phyloP scores from a whole-genome alignment of 805 yeast genomes.

The Nakazawaea ishiwadae region DNA sequence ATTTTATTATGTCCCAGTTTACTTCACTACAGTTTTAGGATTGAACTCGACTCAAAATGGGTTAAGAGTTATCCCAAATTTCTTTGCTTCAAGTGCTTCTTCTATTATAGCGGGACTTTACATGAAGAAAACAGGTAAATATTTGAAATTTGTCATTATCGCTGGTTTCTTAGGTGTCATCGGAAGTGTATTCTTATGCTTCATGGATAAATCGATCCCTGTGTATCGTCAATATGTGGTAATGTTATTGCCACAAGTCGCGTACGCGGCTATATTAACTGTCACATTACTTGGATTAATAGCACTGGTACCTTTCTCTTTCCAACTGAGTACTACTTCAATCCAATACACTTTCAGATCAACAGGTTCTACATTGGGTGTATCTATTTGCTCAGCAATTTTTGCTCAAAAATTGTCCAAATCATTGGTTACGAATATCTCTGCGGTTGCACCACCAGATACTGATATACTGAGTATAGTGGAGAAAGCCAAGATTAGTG shows the following conservation, averaged over 20 bases:
- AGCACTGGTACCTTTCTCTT: conserved; percentile 62
- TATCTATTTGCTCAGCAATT: conserved; percentile 43
- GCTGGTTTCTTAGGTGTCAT: conserved; percentile 38
- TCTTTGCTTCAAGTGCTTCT: conserved; percentile 63
- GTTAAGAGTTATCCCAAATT: conserved; percentile 46
- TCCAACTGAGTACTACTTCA: conserved; percentile 84
- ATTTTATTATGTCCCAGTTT: conserved; percentile 59
- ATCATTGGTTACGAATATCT: conserved; percentile 19
- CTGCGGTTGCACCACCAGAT: conserved; percentile 24
- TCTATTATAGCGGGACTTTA: conserved; percentile 63
- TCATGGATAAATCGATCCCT: conserved; percentile 14
- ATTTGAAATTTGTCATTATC: conserved; percentile 41
- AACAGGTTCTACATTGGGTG: conserved; percentile 53
- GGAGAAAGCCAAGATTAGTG: conserved; percentile 45
- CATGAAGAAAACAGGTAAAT: conserved; percentile 66
- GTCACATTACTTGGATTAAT: conserved; percentile 70
- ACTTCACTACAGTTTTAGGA: conserved; percentile 49
- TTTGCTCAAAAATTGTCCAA: conserved; percentile 40
- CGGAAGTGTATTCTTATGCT: conserved; percentile 39
- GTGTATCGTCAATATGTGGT: conserved; percentile 36
- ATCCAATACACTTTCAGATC: conserved; percentile 73
- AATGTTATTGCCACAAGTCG: conserved; percentile 54
- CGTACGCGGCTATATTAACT: conserved; percentile 64
- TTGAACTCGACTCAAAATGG: conserved; percentile 52
- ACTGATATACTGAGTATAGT: conserved; percentile 34